These are phyloP conservation scores for Colletotrichum kahawae DNA, from an alignment of 2,329 filamentous ascomycete species.

Conservation along the genomic window DNA sequence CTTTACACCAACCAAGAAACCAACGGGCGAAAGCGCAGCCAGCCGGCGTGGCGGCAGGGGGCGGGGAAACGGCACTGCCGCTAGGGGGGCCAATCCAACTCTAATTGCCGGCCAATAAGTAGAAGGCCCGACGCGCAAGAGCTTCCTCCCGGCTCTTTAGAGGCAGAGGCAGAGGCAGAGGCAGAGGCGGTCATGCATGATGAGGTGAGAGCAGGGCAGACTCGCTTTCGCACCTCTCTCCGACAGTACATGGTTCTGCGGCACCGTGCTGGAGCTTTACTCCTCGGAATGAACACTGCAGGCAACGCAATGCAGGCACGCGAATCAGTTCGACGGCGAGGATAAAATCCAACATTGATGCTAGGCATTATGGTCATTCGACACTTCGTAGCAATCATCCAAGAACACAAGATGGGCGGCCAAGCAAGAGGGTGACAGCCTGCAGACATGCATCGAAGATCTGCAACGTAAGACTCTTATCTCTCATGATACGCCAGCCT, in stretches of 20 bases:
- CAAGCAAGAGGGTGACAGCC: not conserved
- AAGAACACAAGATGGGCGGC: not conserved
- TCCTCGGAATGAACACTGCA: not conserved
- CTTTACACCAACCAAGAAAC: conserved; percentile 7
- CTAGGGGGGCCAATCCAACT: not conserved
- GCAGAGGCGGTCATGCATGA: not conserved
- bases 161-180: not conserved
- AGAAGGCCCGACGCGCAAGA: not conserved
- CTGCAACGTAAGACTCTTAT: not conserved
- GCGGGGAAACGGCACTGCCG: not conserved
- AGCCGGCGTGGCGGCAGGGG: conserved; percentile 9
- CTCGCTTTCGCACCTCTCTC: not conserved
- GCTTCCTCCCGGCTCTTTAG: not conserved
- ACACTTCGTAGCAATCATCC: not conserved
- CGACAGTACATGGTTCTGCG: not conserved
- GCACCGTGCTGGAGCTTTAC: not conserved
- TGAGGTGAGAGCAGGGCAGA: not conserved
- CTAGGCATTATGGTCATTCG: not conserved
- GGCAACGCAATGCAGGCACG: not conserved
- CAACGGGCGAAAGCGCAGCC: not conserved
- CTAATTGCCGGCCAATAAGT: not conserved
- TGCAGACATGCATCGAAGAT: not conserved
- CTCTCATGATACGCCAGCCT: not conserved
- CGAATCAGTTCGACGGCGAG: not conserved
- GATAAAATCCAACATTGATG: not conserved